Percentiles rank a stretch among this genome's conserved stretches.
Evolutionary conservation across 768 basidiomycete species (phyloP).

Genomic region (Suillus paluster): DNA sequence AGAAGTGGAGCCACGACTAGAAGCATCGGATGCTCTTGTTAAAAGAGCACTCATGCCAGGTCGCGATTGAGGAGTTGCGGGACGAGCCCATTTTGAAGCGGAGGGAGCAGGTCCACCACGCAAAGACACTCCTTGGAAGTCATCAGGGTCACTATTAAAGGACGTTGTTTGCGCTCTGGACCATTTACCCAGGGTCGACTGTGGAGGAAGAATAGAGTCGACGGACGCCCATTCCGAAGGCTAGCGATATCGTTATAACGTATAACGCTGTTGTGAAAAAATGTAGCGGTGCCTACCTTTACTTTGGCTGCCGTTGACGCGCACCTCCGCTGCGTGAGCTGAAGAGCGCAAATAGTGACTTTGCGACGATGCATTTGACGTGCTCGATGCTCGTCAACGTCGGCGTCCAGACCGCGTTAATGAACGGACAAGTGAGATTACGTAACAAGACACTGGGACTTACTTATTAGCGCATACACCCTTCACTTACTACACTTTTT

Average conservation of each 20-base stretch:
- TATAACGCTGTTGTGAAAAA: not conserved
- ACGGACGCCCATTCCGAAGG: conserved; percentile 10
- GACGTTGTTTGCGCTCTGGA: conserved; percentile 1
- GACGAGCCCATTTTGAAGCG: conserved; percentile 19
- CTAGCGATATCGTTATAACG: not conserved
- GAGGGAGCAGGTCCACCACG: not conserved
- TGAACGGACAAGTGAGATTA: not conserved
- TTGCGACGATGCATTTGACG: conserved; percentile 10
- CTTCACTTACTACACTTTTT: too few species aligned
- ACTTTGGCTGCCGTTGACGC: conserved; percentile 10
- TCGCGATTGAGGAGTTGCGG: conserved; percentile 4
- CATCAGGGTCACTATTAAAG: not conserved
- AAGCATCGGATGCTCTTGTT: not conserved
- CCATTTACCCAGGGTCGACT: conserved; percentile 17
- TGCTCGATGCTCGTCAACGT: not conserved
- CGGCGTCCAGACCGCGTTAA: not conserved
- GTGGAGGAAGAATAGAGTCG: conserved; percentile 1
- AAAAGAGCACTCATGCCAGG: not conserved
- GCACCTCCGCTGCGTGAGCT: conserved; percentile 6
- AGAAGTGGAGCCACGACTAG: not conserved
- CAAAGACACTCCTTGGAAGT: not conserved
- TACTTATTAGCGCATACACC: too few species aligned
- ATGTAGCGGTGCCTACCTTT: not conserved
- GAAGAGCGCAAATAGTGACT: conserved; percentile 4
- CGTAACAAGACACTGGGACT: too few species aligned